Evolutionary conservation across 805 yeast genomes (phyloP).

Genomic region (Yarrowia deformans): DNA sequence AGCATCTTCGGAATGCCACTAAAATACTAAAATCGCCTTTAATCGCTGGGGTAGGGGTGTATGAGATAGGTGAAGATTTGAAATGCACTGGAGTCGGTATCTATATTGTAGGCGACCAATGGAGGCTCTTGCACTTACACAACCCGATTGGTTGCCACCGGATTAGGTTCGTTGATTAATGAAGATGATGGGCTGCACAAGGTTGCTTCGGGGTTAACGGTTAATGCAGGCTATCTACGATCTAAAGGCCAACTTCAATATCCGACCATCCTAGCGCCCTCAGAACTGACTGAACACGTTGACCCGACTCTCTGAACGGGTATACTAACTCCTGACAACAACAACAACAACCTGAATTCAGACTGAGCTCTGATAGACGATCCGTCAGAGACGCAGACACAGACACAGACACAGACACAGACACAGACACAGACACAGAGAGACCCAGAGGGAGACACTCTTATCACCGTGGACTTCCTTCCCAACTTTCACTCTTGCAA

Average conservation of each 20-base stretch:
- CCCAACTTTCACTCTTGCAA: not conserved
- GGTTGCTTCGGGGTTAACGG: conserved; percentile 27
- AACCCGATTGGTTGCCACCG: conserved; percentile 8
- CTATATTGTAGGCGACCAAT: too few species aligned
- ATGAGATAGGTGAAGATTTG: too few species aligned
- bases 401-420: not conserved
- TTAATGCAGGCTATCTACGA: not conserved
- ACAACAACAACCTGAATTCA: too few species aligned
- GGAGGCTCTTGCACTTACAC: not conserved
- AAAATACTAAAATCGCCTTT: not conserved
- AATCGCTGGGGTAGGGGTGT: too few species aligned
- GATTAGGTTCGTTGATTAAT: not conserved
- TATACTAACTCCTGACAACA: too few species aligned
- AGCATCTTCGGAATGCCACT: not conserved
- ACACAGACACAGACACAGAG: not conserved
- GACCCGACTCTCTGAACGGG: too few species aligned
- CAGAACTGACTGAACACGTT: too few species aligned
- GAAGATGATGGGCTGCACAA: not conserved
- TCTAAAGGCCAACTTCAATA: not conserved
- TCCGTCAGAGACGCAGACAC: too few species aligned
- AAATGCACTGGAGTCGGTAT: too few species aligned
- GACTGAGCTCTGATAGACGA: too few species aligned
- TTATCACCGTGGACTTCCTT: too few species aligned
- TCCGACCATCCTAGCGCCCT: not conserved
- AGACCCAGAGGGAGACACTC: too few species aligned